Conservation (phyloP, 352 stramenopile genomes). For the Phytophthora litchii region DNA sequence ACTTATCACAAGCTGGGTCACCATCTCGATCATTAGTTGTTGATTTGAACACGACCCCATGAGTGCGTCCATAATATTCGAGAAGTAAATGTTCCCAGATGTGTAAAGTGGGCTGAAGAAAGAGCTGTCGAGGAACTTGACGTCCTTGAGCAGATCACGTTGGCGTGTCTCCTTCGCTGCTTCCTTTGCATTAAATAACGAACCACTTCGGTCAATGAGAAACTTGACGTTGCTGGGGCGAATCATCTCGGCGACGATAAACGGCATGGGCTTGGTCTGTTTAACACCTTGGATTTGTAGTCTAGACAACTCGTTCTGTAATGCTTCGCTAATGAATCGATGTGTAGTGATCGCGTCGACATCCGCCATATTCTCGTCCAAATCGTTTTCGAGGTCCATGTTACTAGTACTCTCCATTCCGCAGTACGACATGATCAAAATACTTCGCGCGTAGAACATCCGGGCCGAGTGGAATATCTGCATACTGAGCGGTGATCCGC, state of each 20-base stretch:
- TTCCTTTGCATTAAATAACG: constrained; percentile 47
- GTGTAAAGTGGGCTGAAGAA: constrained; percentile 67
- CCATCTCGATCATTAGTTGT: constrained; percentile 66
- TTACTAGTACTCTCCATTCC: constrained; percentile 46
- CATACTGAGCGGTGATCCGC: constrained; percentile 69
- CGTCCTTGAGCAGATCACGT: constrained; percentile 58
- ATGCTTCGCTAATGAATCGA: constrained; percentile 75
- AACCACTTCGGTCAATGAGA: constrained; percentile 55
- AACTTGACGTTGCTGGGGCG: constrained; percentile 78
- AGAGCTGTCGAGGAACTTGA: constrained; percentile 57
- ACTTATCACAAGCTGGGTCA: constrained; percentile 69
- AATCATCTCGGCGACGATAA: constrained; percentile 77
- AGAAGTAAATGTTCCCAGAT: constrained; percentile 73
- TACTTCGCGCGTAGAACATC: constrained; percentile 63
- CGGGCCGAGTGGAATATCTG: constrained; percentile 57
- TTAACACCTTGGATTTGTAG: constrained; percentile 23
- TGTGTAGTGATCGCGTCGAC: constrained; percentile 81
- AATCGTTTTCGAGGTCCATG: constrained; percentile 29
- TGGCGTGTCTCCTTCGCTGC: constrained; percentile 40
- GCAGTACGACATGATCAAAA: constrained; percentile 77
- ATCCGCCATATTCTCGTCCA: constrained; percentile 78
- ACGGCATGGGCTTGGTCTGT: constrained; percentile 36
- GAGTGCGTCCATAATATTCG: constrained; percentile 75
- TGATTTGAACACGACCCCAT: constrained; percentile 67
- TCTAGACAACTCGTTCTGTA: constrained; percentile 45